A percentile compares a stretch with the other conserved stretches of the same genome.
phyloP scores from a whole-genome alignment of 2,329 filamentous ascomycete species.

The Nigrospora sphaerica region DNA sequence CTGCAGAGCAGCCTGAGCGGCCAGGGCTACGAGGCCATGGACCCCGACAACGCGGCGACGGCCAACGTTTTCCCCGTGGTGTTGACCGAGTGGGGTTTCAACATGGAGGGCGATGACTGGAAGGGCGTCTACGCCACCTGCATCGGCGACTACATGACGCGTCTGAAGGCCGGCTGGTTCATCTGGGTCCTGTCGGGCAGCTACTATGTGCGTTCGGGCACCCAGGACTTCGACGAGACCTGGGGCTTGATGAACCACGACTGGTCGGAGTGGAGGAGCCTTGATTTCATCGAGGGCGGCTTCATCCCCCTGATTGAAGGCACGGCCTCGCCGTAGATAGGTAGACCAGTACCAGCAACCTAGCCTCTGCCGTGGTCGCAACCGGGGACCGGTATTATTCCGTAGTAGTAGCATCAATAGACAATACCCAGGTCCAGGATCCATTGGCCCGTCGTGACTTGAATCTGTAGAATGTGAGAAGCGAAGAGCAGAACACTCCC shows the following conservation, averaged over 20 bases:
- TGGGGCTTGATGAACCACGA: constrained; percentile 50
- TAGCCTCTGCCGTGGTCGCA: too few relatives aligned
- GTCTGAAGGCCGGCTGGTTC: constrained; percentile 46
- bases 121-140: constrained; percentile 43
- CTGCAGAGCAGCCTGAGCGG: constrained; percentile 39
- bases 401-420: too few relatives aligned
- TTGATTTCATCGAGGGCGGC: constrained; percentile 31
- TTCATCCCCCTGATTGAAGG: constrained; percentile 31
- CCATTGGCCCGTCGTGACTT: too few relatives aligned
- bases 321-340: constrained; percentile 6
- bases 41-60: constrained; percentile 23
- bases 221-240: constrained; percentile 47
- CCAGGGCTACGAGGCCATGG: constrained; percentile 46
- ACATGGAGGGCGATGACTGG: constrained; percentile 38
- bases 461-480: too few relatives aligned
- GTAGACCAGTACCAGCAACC: too few relatives aligned
- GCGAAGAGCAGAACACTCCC: too few relatives aligned
- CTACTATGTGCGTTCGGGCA: constrained; percentile 48
- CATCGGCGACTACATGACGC: constrained; percentile 39
- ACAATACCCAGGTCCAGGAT: too few relatives aligned
- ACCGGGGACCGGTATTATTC: too few relatives aligned
- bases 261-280: constrained; percentile 44
- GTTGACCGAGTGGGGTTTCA: constrained; percentile 49
- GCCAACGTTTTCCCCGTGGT: constrained; percentile 40
- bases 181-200: constrained; percentile 52